These are phyloP conservation scores for Teratosphaeria nubilosa DNA, from an alignment of 2,329 filamentous ascomycete genomes.

Conservation along the genomic window DNA sequence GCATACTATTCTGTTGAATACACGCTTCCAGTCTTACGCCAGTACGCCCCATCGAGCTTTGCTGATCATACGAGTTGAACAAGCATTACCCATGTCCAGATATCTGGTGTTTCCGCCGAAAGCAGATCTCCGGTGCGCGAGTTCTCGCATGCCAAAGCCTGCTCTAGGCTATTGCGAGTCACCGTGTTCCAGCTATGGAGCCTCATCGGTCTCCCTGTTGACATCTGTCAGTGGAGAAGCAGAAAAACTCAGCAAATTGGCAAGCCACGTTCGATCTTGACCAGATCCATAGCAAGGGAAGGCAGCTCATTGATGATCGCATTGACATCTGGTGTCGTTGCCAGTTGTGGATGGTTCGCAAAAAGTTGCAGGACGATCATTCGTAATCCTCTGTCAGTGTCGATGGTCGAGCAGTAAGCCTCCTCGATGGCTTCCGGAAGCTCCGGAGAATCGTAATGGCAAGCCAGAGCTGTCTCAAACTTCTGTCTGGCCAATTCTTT, in stretches of 20 bases:
- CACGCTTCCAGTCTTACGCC: neutral
- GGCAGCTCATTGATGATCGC: slow-evolving; percentile 35
- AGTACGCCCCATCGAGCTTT: neutral
- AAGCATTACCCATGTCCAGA: neutral
- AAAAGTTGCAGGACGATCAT: slow-evolving; percentile 40
- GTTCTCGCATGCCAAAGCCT: neutral
- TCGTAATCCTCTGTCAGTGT: slow-evolving; percentile 39
- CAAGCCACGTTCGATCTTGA: slow-evolving; percentile 37
- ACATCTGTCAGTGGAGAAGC: neutral
- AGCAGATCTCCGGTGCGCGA: neutral
- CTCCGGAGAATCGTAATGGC: slow-evolving; percentile 35
- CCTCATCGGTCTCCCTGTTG: neutral
- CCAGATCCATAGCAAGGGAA: slow-evolving; percentile 39
- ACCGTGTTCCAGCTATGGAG: neutral
- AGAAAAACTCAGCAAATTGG: slow-evolving; percentile 19
- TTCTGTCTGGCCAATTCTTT: slow-evolving; percentile 37
- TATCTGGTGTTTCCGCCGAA: neutral
- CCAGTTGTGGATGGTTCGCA: slow-evolving; percentile 35
- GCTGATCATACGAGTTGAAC: neutral
- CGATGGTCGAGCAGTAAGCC: slow-evolving; percentile 40
- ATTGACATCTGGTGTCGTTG: slow-evolving; percentile 37
- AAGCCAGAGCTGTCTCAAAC: slow-evolving; percentile 36
- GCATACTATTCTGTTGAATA: neutral
- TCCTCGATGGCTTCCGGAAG: slow-evolving; percentile 40
- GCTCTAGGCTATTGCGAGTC: neutral